Evolutionary conservation across 148 eudicot species (phyloP).

Genomic region (Rheum nobile): DNA sequence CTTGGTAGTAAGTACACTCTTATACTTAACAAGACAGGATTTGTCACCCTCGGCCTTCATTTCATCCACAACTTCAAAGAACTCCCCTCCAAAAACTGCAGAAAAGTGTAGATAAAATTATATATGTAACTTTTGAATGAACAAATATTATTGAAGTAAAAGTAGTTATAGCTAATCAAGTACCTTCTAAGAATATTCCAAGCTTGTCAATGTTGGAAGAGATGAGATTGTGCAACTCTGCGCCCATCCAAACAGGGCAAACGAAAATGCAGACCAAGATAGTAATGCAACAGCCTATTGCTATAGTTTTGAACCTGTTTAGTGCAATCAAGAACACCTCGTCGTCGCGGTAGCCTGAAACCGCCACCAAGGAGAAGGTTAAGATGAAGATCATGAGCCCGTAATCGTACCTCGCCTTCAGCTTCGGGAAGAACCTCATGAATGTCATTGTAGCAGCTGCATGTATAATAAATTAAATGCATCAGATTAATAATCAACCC

Average conservation of each 20-base stretch:
- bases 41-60: slow-evolving; percentile 15
- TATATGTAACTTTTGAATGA: background rate
- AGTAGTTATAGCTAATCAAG: background rate
- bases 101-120: background rate
- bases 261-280: slow-evolving; percentile 31
- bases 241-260: slow-evolving; percentile 74
- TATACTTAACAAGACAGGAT: slow-evolving; percentile 15
- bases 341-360: slow-evolving; percentile 46
- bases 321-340: slow-evolving; percentile 39
- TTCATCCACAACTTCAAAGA: slow-evolving; percentile 11
- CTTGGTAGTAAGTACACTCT: slow-evolving; percentile 22
- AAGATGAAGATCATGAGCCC: slow-evolving; percentile 52
- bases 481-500: background rate
- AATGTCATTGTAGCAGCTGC: slow-evolving; percentile 43
- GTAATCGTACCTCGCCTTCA: slow-evolving; percentile 64
- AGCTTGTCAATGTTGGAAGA: slow-evolving; percentile 35
- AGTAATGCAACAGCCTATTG: slow-evolving; percentile 33
- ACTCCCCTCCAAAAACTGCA: slow-evolving; percentile 17
- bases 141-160: background rate
- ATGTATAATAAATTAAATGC: background rate
- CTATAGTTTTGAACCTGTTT: slow-evolving; percentile 35
- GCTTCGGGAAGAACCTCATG: slow-evolving; percentile 34
- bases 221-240: slow-evolving; percentile 47
- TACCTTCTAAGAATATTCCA: slow-evolving; percentile 46
- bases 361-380: slow-evolving; percentile 44